Evolutionary conservation across 805 yeast species (phyloP).

Genomic region (Brettanomyces custersianus): DNA sequence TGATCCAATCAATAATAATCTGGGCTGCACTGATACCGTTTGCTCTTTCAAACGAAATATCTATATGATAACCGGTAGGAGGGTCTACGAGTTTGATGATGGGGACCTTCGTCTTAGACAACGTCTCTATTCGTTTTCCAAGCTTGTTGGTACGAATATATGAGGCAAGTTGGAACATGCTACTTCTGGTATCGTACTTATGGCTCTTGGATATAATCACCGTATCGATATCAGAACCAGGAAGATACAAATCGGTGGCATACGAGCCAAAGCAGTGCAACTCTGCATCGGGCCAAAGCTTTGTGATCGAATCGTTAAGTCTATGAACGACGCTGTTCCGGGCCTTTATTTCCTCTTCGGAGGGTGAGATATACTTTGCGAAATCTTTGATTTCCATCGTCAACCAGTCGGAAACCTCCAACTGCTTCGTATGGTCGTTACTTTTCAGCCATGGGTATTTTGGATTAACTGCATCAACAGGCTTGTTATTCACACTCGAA

Average conservation of each 20-base stretch:
- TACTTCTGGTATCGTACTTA: slow-evolving; percentile 51
- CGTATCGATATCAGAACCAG: slow-evolving; percentile 94
- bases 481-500: slow-evolving; percentile 35
- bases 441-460: slow-evolving; percentile 69
- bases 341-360: slow-evolving; percentile 55
- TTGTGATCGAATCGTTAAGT: slow-evolving; percentile 41
- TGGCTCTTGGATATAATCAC: slow-evolving; percentile 63
- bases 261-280: slow-evolving; percentile 87
- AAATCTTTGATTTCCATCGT: slow-evolving; percentile 81
- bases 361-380: slow-evolving; percentile 78
- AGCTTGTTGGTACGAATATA: slow-evolving; percentile 50
- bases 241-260: slow-evolving; percentile 87
- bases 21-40: slow-evolving; percentile 81
- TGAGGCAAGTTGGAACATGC: slow-evolving; percentile 65
- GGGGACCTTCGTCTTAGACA: slow-evolving; percentile 88
- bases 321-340: slow-evolving; percentile 59
- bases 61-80: slow-evolving; percentile 62
- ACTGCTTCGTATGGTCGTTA: slow-evolving; percentile 68
- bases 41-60: slow-evolving; percentile 79
- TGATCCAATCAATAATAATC: slow-evolving; percentile 67
- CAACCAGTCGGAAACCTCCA: slow-evolving; percentile 79
- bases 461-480: slow-evolving; percentile 21
- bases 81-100: slow-evolving; percentile 85
- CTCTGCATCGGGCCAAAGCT: slow-evolving; percentile 71
- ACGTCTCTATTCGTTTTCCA: slow-evolving; percentile 71